Evolutionary conservation across 345 rosid genomes (phyloP).

Genomic region (Sapria himalayana): DNA sequence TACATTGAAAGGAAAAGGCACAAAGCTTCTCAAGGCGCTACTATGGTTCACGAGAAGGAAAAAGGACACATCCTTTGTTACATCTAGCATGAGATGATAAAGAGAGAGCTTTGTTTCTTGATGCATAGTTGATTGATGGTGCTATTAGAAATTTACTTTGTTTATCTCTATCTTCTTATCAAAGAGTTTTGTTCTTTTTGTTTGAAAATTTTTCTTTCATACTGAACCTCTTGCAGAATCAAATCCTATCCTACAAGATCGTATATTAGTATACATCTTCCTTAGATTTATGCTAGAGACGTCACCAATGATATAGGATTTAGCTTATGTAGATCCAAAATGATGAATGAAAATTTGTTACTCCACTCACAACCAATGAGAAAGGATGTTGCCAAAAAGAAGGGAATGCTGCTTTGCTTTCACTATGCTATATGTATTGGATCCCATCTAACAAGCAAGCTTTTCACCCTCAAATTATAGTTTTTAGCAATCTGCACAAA

Average conservation of each 20-base stretch:
- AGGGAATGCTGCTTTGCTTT: neutral
- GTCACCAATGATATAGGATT: neutral
- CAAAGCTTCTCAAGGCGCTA: too few relatives aligned
- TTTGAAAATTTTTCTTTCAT: neutral
- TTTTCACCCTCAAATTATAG: slow-evolving; percentile 1
- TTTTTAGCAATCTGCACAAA: too few relatives aligned
- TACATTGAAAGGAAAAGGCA: too few relatives aligned
- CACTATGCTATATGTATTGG: neutral
- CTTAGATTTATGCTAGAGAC: neutral
- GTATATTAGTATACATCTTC: neutral
- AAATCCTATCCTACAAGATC: neutral
- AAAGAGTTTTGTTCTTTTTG: neutral
- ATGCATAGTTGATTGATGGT: too few relatives aligned
- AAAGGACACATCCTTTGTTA: too few relatives aligned
- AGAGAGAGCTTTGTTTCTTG: too few relatives aligned
- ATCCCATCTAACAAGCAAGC: slow-evolving; percentile 1
- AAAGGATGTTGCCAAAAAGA: neutral
- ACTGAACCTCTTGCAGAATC: neutral
- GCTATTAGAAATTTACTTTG: too few relatives aligned
- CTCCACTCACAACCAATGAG: neutral
- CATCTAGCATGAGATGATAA: too few relatives aligned
- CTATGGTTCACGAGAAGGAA: too few relatives aligned
- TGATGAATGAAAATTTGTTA: neutral
- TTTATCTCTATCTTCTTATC: too few relatives aligned
- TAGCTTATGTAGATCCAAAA: neutral